These are phyloP conservation scores for Vitrella brassicaformis DNA, from an alignment of 73 alveolate genomes.

Conservation along the genomic window DNA sequence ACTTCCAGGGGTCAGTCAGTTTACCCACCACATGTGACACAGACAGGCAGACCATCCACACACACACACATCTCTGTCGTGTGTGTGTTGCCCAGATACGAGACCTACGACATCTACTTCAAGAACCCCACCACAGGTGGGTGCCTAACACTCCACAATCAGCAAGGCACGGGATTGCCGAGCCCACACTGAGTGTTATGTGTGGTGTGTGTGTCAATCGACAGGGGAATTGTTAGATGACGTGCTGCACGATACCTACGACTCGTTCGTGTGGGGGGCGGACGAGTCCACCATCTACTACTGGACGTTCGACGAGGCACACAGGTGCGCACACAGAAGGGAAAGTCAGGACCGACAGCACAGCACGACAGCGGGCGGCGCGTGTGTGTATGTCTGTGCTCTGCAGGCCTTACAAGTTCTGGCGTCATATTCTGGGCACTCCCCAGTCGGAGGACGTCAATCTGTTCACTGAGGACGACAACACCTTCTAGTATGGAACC, in stretches of 20 bases:
- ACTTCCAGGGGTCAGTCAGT: no score
- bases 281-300: background rate
- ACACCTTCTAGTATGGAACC: background rate
- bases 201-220: no score
- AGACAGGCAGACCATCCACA: no score
- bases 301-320: background rate
- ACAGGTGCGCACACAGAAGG: no score
- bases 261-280: background rate
- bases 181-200: no score
- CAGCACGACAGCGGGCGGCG: no score
- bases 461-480: background rate
- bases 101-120: background rate
- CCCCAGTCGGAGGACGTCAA: background rate
- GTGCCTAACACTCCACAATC: no score
- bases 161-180: background rate
- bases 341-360: no score
- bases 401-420: background rate
- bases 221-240: background rate
- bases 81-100: background rate
- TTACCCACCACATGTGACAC: no score
- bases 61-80: no score
- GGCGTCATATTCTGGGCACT: background rate
- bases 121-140: no score
- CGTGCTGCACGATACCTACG: background rate
- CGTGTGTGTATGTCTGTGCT: no score